Conservation (phyloP, 768 basidiomycete genomes). For the Kwoniella shandongensis region DNA sequence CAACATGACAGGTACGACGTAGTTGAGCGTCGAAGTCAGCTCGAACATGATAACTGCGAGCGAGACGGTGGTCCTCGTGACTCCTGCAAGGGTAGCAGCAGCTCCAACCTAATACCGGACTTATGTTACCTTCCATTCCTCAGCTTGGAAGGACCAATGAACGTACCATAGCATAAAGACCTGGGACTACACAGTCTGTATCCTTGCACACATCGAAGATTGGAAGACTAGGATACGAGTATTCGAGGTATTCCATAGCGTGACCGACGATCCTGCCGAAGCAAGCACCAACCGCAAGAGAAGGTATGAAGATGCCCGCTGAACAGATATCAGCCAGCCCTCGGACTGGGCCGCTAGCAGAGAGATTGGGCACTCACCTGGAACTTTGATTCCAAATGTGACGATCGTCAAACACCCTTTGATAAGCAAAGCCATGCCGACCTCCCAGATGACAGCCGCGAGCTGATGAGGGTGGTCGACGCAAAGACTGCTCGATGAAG, state of each 20-base stretch:
- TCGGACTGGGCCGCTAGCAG: not conserved
- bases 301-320: slow-evolving; percentile 96
- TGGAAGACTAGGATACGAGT: slow-evolving; percentile 61
- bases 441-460: slow-evolving; percentile 64
- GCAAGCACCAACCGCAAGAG: slow-evolving; percentile 87
- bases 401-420: slow-evolving; percentile 78
- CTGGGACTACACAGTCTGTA: slow-evolving; percentile 77
- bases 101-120: slow-evolving; percentile 63
- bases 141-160: no score
- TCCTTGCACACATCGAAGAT: slow-evolving; percentile 70
- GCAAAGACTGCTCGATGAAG: slow-evolving; percentile 69
- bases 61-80: slow-evolving; percentile 81
- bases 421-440: slow-evolving; percentile 75
- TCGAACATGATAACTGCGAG: slow-evolving; percentile 97
- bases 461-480: slow-evolving; percentile 59
- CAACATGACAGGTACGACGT: slow-evolving; percentile 60
- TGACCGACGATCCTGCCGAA: slow-evolving; percentile 86
- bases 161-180: slow-evolving; percentile 84
- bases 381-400: slow-evolving; percentile 77
- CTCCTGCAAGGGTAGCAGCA: slow-evolving; percentile 89
- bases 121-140: not conserved
- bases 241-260: slow-evolving; percentile 71
- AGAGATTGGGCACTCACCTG: slow-evolving; percentile 32
- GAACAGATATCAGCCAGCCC: slow-evolving; percentile 56
- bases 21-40: slow-evolving; percentile 86